Evolutionary conservation across 2,329 filamentous ascomycete species (phyloP), one percentile per base, ranked within the genome.

Genomic region (Ceratocystis variospora): DNA sequence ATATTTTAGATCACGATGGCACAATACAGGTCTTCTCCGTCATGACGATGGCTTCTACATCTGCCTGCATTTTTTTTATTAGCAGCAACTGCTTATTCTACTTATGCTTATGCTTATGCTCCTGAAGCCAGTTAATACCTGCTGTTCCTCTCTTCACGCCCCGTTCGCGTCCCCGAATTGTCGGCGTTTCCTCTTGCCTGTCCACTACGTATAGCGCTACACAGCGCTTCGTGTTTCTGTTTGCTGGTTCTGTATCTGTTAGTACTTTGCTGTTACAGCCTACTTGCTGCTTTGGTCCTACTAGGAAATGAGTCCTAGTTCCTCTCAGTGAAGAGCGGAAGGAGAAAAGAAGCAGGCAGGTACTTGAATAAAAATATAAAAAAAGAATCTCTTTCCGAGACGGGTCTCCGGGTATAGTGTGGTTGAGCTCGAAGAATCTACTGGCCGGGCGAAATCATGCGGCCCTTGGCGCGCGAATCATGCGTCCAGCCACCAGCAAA

Each of bases 401-500:
- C 37, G 10, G 12, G 37, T 41, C 10, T 41, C 37, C 37, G 37
- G 37, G 37, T 10, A 41, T 41, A 12, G 15, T 37, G 17, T 25
- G 5, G 28, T 31, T 17, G 8, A 37, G 55, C 12, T 8, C 15
- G 22, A 33, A 44, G 37, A 12, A 28, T 77, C 80, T 90, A 96
- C 83, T 96, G 90, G 70, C 94, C 94, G 53, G 94, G 94, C 65
- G 92, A 84, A 74, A 96, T 83, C 71, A 97, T 79, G 77, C 89
- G 87, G 71, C 93, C 94, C 78, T 93, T 84, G 74, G 85, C 83
- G 73, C 78, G 81, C 68, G 90, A 80, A 75, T 89, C 81, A 69
- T 88, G 88, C 70, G 83, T 79, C 93, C 92, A 96, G 68, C 94
- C 94, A 75, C 94, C 94, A 70, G 90, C 92, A 73, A 92, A 80